Base-by-base conservation (phyloP, 352 stramenopile genomes). In the Phytophthora brassicae region DNA sequence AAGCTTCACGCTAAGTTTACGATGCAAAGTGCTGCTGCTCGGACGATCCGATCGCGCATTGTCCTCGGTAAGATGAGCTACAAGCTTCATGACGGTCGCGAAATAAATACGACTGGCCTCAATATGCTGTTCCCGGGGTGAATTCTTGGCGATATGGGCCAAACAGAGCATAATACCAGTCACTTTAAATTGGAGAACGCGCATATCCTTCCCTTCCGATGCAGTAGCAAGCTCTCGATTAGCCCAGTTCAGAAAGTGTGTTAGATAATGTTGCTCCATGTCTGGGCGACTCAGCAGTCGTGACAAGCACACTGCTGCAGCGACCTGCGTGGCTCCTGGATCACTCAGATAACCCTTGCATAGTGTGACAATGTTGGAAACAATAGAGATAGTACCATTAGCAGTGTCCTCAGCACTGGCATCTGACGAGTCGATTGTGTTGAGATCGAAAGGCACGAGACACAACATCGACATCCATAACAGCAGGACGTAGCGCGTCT, bases 391-490 rank as follows among this genome's bases (percentile, higher is more conserved):
- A 2, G 60, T 68, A 8, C 65, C 62, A 42, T 41, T 76, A 29
- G 7, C 7, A 24, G 4, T 60, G 13, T 64, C 55, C 22, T n/a
- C 41, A n/a, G 29, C 39, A 50, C 24, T 60, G 14, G 54, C 19
- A 6, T 64, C 64, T 1, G 91, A 95, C 46, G 90, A 98, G 77
- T 99, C 96, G 56, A 99, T 98, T 1, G 91, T 96, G 46, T 86
- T 73, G 47, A 99, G 89, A 72, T 99, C 90, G 73, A 99, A 99
- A 0, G 97, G 97, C 19, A 99, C 94, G 23, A 99, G 83, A 60
- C 92, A 97, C 36, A 99, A 82, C 72, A 99, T 98, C 11, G 88
- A 96, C 41, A 99, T 79, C 97, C 97, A 99, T 22, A 99, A 84
- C 68, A 99, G 81, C 43, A 99, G 68, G 41, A 93, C 83, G 51